phyloP scores from a whole-genome alignment of 306 rosid species.

The Dicorynia guianensis region DNA sequence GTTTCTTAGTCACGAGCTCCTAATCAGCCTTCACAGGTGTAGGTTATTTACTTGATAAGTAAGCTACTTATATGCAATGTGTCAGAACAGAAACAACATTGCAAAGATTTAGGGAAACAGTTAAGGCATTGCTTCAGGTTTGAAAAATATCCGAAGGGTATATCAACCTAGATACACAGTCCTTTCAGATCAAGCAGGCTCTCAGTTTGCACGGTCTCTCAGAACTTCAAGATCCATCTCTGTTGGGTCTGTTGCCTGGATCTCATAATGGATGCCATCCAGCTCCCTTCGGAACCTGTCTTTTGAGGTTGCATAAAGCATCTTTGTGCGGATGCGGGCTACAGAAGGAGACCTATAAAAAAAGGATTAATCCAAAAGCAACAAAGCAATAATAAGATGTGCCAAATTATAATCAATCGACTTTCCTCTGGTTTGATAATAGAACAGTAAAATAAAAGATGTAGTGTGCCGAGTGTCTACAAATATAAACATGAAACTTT shows the following conservation, averaged over 20 bases:
- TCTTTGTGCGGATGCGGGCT: slow-evolving; percentile 56
- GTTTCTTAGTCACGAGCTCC: slow-evolving; percentile 39
- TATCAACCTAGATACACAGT: slow-evolving; percentile 16
- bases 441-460: neutral
- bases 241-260: slow-evolving; percentile 57
- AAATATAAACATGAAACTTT: no score
- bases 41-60: slow-evolving; percentile 38
- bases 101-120: neutral
- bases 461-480: neutral
- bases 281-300: slow-evolving; percentile 57
- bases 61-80: slow-evolving; percentile 4
- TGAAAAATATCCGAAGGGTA: slow-evolving; percentile 25
- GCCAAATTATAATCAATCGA: neutral
- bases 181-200: neutral
- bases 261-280: slow-evolving; percentile 61
- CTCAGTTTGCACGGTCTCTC: slow-evolving; percentile 53
- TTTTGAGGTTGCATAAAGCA: slow-evolving; percentile 61
- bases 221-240: slow-evolving; percentile 64
- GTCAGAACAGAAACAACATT: slow-evolving; percentile 26
- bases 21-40: slow-evolving; percentile 51
- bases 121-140: slow-evolving; percentile 8
- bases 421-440: neutral
- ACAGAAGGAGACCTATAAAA: slow-evolving; percentile 53
- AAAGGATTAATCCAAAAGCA: neutral
- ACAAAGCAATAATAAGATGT: neutral